Evolutionary conservation across 169 alveolate genomes (phyloP), one percentile per base, ranked within the genome.

Genomic region (Eimeria maxima): DNA sequence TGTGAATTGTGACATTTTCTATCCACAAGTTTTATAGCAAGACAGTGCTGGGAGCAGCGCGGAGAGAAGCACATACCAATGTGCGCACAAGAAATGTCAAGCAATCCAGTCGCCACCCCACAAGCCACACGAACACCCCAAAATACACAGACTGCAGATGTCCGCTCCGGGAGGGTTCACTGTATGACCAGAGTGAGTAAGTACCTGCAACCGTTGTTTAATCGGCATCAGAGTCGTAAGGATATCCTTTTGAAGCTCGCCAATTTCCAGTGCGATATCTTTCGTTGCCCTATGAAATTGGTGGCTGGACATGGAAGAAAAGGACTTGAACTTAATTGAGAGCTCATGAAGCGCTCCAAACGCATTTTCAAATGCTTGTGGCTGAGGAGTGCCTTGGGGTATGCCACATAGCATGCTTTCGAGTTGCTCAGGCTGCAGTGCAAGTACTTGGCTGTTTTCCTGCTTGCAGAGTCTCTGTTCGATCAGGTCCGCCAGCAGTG

Each of bases 281-380:
- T 87, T 57, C 24, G 93, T 63, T 18, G 67, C 53, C 38, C 69
- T 24, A 10, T 87, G 93, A 18, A 60, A 87, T n/a, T 87, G 81
- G 78, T 55, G 65, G 45, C 47, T 60, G 27, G 93, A 42, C 22
- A 29, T 42, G 50, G 93, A 60, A 22, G 93, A 87, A 87, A 87
- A 87, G 20, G 93, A 60, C 27, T 87, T 87, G 63, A 87, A 47
- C 83, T 87, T 57, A 16, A 57, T 44, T 11, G 78, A 38, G 81
- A 87, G 65, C 42, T 87, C 81, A 71, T 87, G 93, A 6, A 87
- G 81, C 7, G 80, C 93, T 33, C 93, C 93, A 47, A 87, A 87
- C 11, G 93, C 93, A 38, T 87, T 63, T 87, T 87, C 93, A 44
- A 87, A 87, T 53, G 93, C 93, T 63, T 87, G 93, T n/a, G 93